Evolutionary conservation across 2,329 filamentous ascomycete species (phyloP), one percentile per base, ranked within the genome.

Genomic region (Fusarium proliferatum): DNA sequence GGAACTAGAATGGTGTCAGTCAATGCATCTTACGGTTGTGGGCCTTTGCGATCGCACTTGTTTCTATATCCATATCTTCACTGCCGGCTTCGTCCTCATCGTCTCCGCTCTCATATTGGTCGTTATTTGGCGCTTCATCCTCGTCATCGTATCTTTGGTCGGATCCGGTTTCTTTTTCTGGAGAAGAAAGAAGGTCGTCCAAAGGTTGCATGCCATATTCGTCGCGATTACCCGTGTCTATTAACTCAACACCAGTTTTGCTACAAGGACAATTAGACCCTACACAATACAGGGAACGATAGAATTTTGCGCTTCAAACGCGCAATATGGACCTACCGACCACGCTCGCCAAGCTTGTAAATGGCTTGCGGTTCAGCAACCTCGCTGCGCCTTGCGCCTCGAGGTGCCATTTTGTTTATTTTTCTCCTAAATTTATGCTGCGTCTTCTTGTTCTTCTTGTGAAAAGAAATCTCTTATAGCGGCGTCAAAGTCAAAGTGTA

Each of bases 161-260:
- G n/a, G 43, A 34, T 33, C n/a, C 73, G 48, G 53, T 76, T 71
- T 70, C 72, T 78, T 91, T 93, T 74, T 90, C 89, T 19, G 95
- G 95, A 26, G 95, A 97, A 13, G 95, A 98, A 82, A 97, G 97
- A 74, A 98, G 90, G 75, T 90, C 90, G 41, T 96, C 93, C 66
- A 97, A 88, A 41, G 94, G 92, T 81, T 98, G 94, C 86, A 99
- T 91, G 82, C 96, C 96, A 87, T 97, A 87, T 81, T 97, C 95
- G 83, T 98, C 96, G 84, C 94, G 93, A 69, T 91, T 86, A 59
- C 94, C 94, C 62, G 87, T 90, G 78, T 97, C 94, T 78, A 91
- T 90, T 38, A 98, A 83, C 2, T 91, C 93, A 33, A 97, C 89
- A 49, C 96, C 96, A 2, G 96, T 99, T 88, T 97, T 97, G 76